A percentile compares a stretch with the other conserved stretches of the same genome.
Conservation (phyloP, 176 grass and related monocot genomes). For the bread wheat (Triticum aestivum) region IWGSC_CS_RefSeq_v2.1 NC_057805.1:510376993-510377492, state of each 20-base stretch:
- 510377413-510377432: not conserved
- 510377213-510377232: not conserved
- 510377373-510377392: constrained; percentile 66
- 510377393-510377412: constrained; percentile 19
- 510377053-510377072: constrained; percentile 62
- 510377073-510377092: constrained; percentile 32
- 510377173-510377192: not conserved
- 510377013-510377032: constrained; percentile 31
- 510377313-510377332: constrained; percentile 73
- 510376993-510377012: constrained; percentile 54
- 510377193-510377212: not conserved
- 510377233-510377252: not conserved
- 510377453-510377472: not conserved
- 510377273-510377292: constrained; percentile 67
- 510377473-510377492: not conserved
- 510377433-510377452: not conserved
- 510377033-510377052: constrained; percentile 52
- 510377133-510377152: constrained; percentile 42
- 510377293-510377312: constrained; percentile 24
- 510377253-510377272: constrained; percentile 55
- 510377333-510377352: constrained; percentile 68
- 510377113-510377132: constrained; percentile 66
- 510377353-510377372: constrained; percentile 36
- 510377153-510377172: constrained; percentile 36
- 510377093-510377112: constrained; percentile 47